A percentile compares a stretch with the other conserved stretches of the same genome.
These are phyloP conservation scores for Onygenales sp. DNA, from an alignment of 2,329 filamentous ascomycete species.

Conservation along the genomic window DNA sequence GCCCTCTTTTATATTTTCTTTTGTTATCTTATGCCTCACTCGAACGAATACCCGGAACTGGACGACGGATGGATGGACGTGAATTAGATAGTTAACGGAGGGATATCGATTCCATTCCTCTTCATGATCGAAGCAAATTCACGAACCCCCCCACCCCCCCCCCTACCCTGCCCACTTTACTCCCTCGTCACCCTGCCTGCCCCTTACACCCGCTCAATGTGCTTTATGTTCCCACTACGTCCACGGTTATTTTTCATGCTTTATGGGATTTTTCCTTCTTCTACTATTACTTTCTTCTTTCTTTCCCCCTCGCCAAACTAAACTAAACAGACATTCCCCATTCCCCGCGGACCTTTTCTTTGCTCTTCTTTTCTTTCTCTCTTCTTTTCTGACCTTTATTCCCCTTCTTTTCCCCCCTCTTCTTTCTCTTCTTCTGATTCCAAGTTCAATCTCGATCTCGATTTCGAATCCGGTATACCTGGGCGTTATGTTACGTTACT, in stretches of 20 bases:
- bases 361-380: background rate
- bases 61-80: too few species aligned
- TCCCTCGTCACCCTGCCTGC: too few species aligned
- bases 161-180: too few species aligned
- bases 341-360: background rate
- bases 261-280: too few species aligned
- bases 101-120: too few species aligned
- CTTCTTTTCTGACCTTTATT: conserved; percentile 6
- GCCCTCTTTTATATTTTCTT: background rate
- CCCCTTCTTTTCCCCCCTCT: conserved; percentile 5
- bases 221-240: background rate
- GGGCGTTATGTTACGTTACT: conserved; percentile 2
- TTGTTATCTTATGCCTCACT: background rate
- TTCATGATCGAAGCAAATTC: too few species aligned
- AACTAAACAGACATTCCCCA: background rate
- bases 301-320: background rate
- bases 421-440: background rate
- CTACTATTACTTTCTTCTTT: conserved; percentile 6
- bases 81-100: too few species aligned
- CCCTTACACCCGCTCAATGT: too few species aligned
- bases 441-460: background rate
- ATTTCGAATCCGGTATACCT: background rate
- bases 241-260: background rate
- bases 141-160: too few species aligned
- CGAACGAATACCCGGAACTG: background rate